Base-by-base conservation (phyloP, 2,329 filamentous ascomycete species). In the Sordariomycetes sp. region DNA sequence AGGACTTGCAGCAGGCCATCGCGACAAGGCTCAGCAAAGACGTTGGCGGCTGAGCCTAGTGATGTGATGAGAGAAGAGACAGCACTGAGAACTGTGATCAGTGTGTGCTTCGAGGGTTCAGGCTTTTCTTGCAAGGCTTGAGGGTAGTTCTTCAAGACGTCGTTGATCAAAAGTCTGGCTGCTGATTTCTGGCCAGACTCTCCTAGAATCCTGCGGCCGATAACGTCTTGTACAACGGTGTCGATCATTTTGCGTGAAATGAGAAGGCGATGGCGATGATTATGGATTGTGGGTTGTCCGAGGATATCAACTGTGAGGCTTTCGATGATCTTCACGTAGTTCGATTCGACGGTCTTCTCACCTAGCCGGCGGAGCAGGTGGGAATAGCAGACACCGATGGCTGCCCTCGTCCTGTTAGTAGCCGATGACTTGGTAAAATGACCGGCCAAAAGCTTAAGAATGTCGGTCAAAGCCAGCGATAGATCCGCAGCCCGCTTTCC, bases 101-200 rank as follows among this genome's bases (percentile, higher is more conserved):
- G 62, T 2, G 81, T 81, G 48, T 93, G 79, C 57, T 98, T 98
- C 31, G 78, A 81, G 6, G 92, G 92, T 54, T 96, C 90, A 2
- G 82, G 76, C 26, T 84, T 76, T 54, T 96, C 90, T 46, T 88
- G 85, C 31, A 94, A 62, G 5, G 82, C 81, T 54, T 94, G 86
- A 1, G 92, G 90, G 46, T 94, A 96, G 53, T 96, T 92, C 54
- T 94, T 96, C 32, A 98, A 68, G 30, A 95, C 70, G 38, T 86
- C 80, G 53, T 94, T 94, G 50, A 95, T 76, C 34, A 98, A 61
- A 40, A 77, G 75, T 47, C 79, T 86, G 6, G 86, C 85, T 19
- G 86, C 87, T 45, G 82, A 79, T 39, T 90, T 68, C 50, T 95
- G 90, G 7, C 87, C 88, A 11, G 84, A 86, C 56, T 98, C 90